Base-by-base conservation (phyloP, 2,329 filamentous ascomycete species). In the Reticulascus tulasneorum region DNA sequence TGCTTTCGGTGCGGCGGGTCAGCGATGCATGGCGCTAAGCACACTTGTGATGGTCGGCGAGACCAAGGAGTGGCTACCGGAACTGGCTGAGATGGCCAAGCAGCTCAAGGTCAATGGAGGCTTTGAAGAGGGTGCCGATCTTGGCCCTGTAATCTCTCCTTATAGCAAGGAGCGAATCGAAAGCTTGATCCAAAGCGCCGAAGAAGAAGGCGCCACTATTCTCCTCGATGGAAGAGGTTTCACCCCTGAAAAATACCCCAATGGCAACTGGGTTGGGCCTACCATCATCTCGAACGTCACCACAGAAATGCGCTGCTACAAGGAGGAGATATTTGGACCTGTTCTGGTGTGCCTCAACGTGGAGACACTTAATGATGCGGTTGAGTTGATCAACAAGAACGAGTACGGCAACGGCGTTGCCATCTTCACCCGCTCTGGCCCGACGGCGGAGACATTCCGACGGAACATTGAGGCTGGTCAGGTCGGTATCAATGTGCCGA, bases 401-500 rank as follows among this genome's bases (percentile, higher is more conserved):
- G 84, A 89, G 62, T 93, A 93, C 60, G 86, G 86, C 49, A 93
- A 93, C 68, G 86, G 86, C 47, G 82, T 82, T 9, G 86, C 87
- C 52, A 86, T 93, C 68, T 93, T 93, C 69, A 93, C 86, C 11
- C 74, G 77, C 46, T 86, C 79, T 15, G 86, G 86, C 16, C 70
- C 86, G 7, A 88, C 85, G 11, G 87, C 86, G 25, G 81, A 83
- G 55, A 74, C 75, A 17, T 93, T 91, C 76, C 82, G 87, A 54
- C 78, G 79, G 55, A 77, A 84, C 56, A 88, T 93, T 51, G 84
- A 93, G 67, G 85, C 86, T 35, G 86, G 86, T 17, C 86, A 93
- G 69, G 82, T 93, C 10, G 86, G 86, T 31, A 85, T 93, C 68
- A 93, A 93, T 52, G 85, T 90, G 9, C 84, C 84, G 15, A 89